phyloP scores from a whole-genome alignment of 495 filamentous ascomycete genomes.

The Lasiosphaeria miniovina region DNA sequence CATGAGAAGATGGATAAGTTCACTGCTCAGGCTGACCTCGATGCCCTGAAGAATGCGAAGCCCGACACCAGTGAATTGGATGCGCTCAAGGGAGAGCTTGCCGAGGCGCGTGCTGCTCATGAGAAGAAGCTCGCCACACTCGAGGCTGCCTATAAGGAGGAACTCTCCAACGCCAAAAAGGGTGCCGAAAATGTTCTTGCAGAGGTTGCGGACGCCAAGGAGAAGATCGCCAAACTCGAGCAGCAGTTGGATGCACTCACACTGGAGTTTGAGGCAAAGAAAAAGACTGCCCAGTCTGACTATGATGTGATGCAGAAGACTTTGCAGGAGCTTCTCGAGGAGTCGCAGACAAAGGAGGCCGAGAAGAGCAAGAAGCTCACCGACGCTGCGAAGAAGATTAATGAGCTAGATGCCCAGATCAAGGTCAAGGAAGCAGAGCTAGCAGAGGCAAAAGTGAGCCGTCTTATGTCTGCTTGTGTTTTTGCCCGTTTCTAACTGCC shows the following conservation, averaged over 20 bases:
- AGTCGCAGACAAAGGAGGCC: slow-evolving; percentile 44
- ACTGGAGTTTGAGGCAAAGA: slow-evolving; percentile 39
- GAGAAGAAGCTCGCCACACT: slow-evolving; percentile 34
- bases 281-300: slow-evolving; percentile 49
- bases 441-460: slow-evolving; percentile 49
- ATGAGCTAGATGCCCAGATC: slow-evolving; percentile 44
- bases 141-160: slow-evolving; percentile 36
- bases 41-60: slow-evolving; percentile 49
- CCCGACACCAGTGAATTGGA: slow-evolving; percentile 47
- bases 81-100: slow-evolving; percentile 41
- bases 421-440: slow-evolving; percentile 55
- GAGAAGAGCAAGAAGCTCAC: slow-evolving; percentile 33
- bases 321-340: slow-evolving; percentile 47
- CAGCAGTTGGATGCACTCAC: slow-evolving; percentile 47
- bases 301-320: slow-evolving; percentile 57
- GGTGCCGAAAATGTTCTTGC: slow-evolving; percentile 31
- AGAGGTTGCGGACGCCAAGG: slow-evolving; percentile 32
- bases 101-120: slow-evolving; percentile 13
- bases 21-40: slow-evolving; percentile 51
- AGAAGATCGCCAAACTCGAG: slow-evolving; percentile 38
- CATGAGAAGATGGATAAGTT: slow-evolving; percentile 55
- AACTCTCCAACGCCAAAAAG: slow-evolving; percentile 26
- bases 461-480: neutral
- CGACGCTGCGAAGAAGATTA: slow-evolving; percentile 37
- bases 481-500: slow-evolving; percentile 1